Conservation (phyloP, 257 asterid genomes). For the Linderniella brevidens region DNA sequence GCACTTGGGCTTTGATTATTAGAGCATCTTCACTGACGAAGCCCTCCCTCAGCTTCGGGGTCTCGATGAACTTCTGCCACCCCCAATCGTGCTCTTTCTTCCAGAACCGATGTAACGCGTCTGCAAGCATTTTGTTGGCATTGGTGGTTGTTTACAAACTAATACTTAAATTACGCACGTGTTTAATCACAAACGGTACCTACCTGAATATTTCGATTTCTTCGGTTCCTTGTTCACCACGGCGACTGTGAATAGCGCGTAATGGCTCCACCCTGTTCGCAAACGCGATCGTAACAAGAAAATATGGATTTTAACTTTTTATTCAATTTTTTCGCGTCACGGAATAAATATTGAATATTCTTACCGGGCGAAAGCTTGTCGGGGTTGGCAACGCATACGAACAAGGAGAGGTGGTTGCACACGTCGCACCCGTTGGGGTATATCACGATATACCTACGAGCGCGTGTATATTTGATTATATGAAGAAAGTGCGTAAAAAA, state of each 20-base stretch:
- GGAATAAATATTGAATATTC: conserved; percentile 3
- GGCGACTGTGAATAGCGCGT: conserved; percentile 87
- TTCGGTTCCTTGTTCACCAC: conserved; percentile 91
- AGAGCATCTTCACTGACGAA: conserved; percentile 74
- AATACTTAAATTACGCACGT: not conserved
- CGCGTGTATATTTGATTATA: conserved; percentile 1
- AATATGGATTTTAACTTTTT: not conserved
- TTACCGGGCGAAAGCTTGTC: conserved; percentile 93
- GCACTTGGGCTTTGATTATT: conserved; percentile 90
- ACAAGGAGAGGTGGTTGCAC: conserved; percentile 84
- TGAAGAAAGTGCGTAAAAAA: conserved; percentile 10
- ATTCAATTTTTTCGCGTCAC: not conserved
- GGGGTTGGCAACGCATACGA: conserved; percentile 90
- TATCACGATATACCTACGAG: conserved; percentile 57
- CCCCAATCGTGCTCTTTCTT: conserved; percentile 99
- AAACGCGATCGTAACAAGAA: not conserved
- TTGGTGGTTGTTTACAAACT: not conserved
- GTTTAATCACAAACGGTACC: conserved; percentile 4
- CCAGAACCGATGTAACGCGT: conserved; percentile 87
- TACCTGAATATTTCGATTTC: conserved; percentile 88
- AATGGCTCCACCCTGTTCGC: conserved; percentile 81
- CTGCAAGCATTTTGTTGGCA: conserved; percentile 20
- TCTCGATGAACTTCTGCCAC: conserved; percentile 98
- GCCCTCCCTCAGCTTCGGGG: conserved; percentile 68
- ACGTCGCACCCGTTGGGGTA: conserved; percentile 95